Conservation (phyloP, 768 basidiomycete genomes). For the Tylopilus plumbeoviolaceoides region DNA sequence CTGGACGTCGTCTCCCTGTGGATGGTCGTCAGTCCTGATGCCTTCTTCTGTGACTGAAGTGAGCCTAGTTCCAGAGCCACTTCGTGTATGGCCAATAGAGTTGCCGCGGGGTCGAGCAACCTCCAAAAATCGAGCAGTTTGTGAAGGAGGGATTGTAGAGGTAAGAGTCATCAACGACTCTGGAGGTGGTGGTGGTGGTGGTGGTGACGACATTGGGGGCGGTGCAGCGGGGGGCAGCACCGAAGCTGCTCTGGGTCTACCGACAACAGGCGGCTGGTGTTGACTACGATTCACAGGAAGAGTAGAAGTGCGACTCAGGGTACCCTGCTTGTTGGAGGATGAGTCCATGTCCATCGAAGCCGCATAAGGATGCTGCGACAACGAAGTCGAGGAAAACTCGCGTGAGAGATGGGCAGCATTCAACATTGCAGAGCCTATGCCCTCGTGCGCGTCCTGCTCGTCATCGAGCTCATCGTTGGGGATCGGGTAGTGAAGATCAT, state of each 20-base stretch:
- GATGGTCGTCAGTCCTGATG: conserved; percentile 34
- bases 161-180: conserved; percentile 25
- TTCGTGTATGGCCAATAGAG: conserved; percentile 50
- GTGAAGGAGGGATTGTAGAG: conserved; percentile 30
- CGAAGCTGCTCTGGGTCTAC: conserved; percentile 53
- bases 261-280: conserved; percentile 20
- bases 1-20: conserved; percentile 23
- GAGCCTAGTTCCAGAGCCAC: conserved; percentile 54
- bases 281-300: conserved; percentile 30
- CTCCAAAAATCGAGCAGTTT: conserved; percentile 33
- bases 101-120: conserved; percentile 43
- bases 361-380: conserved; percentile 50
- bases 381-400: conserved; percentile 24
- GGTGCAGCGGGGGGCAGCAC: conserved; percentile 63
- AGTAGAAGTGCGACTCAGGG: conserved; percentile 35
- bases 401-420: conserved; percentile 29
- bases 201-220: conserved; percentile 57
- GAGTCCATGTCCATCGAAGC: conserved; percentile 36
- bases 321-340: conserved; percentile 20
- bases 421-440: conserved; percentile 44
- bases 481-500: conserved; percentile 27
- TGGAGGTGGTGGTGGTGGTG: conserved; percentile 55
- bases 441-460: conserved; percentile 38
- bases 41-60: conserved; percentile 62
- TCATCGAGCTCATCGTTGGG: conserved; percentile 25